Conservation (phyloP, 768 basidiomycete species). For the Stropharia rugosoannulata region DNA sequence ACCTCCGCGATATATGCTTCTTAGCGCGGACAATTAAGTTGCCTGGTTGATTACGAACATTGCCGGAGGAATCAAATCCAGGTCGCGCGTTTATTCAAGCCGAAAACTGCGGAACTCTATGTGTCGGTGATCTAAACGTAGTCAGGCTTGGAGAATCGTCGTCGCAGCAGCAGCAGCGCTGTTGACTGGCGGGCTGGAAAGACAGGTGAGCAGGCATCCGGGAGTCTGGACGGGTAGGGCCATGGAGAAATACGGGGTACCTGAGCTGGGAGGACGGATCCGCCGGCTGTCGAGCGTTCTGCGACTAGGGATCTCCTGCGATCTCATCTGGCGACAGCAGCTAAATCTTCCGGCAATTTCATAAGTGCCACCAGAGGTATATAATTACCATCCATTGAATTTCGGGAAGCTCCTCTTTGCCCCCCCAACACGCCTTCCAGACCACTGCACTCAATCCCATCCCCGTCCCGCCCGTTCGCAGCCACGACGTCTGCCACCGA, state of each 20-base stretch:
- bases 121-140: constrained; percentile 5
- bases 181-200: no score
- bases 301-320: constrained; percentile 11
- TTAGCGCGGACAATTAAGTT: no score
- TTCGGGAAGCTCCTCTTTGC: constrained; percentile 20
- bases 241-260: constrained; percentile 2
- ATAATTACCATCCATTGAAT: constrained; percentile 22
- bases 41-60: neutral
- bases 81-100: constrained; percentile 6
- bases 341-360: constrained; percentile 24
- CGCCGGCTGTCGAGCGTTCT: constrained; percentile 17
- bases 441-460: neutral
- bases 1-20: no score
- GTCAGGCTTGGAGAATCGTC: neutral
- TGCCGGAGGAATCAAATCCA: neutral
- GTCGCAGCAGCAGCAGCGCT: no score
- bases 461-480: neutral
- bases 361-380: constrained; percentile 20
- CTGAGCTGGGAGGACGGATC: constrained; percentile 8
- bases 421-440: constrained; percentile 8
- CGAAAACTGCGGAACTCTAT: constrained; percentile 14
- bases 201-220: no score
- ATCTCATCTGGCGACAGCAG: constrained; percentile 19
- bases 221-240: neutral
- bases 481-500: neutral